Conservation (phyloP, 2,329 filamentous ascomycete species). For the Microthyrium microscopicum region DNA sequence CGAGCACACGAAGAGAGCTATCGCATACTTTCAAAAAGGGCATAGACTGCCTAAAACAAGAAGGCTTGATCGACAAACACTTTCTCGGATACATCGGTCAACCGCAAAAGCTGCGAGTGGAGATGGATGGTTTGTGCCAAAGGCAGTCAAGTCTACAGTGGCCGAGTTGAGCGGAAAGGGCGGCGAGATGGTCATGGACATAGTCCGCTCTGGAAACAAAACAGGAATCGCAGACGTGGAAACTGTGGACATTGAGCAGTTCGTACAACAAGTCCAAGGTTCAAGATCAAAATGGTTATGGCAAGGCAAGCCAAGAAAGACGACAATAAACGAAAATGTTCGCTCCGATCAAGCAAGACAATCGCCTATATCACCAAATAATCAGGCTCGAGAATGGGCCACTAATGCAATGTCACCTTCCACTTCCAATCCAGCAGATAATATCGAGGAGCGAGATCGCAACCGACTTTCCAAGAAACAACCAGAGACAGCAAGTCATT, state of each 20-base stretch:
- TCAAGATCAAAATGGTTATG: constrained; percentile 87
- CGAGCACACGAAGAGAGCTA: constrained; percentile 62
- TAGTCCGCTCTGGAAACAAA: constrained; percentile 63
- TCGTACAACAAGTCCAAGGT: constrained; percentile 61
- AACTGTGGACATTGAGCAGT: constrained; percentile 74
- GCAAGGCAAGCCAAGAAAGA: constrained; percentile 74
- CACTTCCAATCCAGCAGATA: too few species aligned
- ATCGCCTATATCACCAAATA: too few species aligned
- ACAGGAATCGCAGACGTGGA: constrained; percentile 84
- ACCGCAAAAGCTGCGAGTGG: constrained; percentile 82
- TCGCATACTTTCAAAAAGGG: constrained; percentile 77
- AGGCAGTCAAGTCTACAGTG: constrained; percentile 88
- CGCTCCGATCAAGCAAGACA: too few species aligned
- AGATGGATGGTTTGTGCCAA: constrained; percentile 77
- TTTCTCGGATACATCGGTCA: constrained; percentile 62
- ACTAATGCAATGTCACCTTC: too few species aligned
- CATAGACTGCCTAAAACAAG: constrained; percentile 65
- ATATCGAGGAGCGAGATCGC: constrained; percentile 31
- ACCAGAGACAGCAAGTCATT: constrained; percentile 20
- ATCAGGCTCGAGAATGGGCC: too few species aligned
- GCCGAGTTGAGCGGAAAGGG: constrained; percentile 87
- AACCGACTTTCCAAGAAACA: constrained; percentile 2
- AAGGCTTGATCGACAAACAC: constrained; percentile 65
- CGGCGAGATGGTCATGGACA: constrained; percentile 89
- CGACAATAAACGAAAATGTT: not conserved